Percentiles rank a stretch among this genome's conserved stretches.
phyloP scores from a whole-genome alignment of 805 yeast genomes.

The Lachancea mirantina region DNA sequence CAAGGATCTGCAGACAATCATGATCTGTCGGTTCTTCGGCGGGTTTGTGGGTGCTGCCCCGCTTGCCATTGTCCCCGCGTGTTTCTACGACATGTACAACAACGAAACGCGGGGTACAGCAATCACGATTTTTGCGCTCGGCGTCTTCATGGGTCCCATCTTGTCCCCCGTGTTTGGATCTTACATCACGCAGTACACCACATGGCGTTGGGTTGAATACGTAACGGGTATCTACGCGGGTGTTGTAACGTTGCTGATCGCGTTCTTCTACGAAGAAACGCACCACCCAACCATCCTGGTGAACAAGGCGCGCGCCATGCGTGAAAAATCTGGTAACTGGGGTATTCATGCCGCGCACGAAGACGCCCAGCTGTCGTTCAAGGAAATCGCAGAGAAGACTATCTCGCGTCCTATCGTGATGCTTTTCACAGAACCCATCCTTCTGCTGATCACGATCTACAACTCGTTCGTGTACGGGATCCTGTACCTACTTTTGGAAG shows the following conservation, averaged over 20 bases:
- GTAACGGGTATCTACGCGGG: slow-evolving; percentile 56
- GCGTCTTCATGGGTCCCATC: slow-evolving; percentile 41
- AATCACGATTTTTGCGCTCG: slow-evolving; percentile 59
- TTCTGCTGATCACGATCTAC: slow-evolving; percentile 60
- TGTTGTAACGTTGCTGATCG: slow-evolving; percentile 33
- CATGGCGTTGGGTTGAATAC: slow-evolving; percentile 83
- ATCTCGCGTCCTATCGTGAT: slow-evolving; percentile 61
- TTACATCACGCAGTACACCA: slow-evolving; percentile 52
- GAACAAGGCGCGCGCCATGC: slow-evolving; percentile 53
- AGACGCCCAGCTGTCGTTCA: slow-evolving; percentile 45
- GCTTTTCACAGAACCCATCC: slow-evolving; percentile 64
- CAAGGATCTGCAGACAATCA: slow-evolving; percentile 65
- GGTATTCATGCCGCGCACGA: slow-evolving; percentile 76
- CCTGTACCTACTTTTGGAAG: slow-evolving; percentile 63
- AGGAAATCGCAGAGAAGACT: slow-evolving; percentile 56
- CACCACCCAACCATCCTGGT: slow-evolving; percentile 64
- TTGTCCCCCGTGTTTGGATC: slow-evolving; percentile 10
- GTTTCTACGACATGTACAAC: slow-evolving; percentile 74
- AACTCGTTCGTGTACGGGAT: slow-evolving; percentile 78
- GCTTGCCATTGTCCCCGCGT: slow-evolving; percentile 78
- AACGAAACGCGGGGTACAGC: slow-evolving; percentile 68
- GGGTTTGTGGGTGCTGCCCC: slow-evolving; percentile 84
- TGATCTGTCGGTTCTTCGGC: slow-evolving; percentile 72
- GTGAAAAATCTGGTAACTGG: slow-evolving; percentile 73
- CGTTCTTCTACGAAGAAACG: slow-evolving; percentile 48